Evolutionary conservation across 495 filamentous ascomycete genomes (phyloP).

Genomic region (Evernia prunastri): DNA sequence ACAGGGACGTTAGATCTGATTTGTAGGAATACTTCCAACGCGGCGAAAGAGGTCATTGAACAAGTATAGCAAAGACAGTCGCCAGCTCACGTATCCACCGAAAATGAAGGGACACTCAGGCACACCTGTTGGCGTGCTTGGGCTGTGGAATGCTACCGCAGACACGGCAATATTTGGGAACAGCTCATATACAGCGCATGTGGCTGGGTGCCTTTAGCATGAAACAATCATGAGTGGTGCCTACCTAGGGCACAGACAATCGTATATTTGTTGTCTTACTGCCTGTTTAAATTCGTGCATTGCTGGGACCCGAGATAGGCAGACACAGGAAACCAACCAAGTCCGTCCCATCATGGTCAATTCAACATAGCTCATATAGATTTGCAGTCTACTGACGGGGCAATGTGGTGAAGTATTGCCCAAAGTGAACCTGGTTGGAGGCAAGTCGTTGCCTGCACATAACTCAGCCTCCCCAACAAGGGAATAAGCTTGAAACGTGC

Average conservation of each 20-base stretch:
- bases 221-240: background rate
- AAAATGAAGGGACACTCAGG: background rate
- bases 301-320: background rate
- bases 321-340: background rate
- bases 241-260: background rate
- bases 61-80: background rate
- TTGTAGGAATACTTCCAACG: background rate
- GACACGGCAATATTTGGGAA: background rate
- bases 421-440: background rate
- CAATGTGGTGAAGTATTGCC: background rate
- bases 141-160: background rate
- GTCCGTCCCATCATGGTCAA: background rate
- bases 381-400: background rate
- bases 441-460: background rate
- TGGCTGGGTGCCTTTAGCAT: background rate
- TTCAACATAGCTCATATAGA: background rate
- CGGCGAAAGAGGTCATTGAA: background rate
- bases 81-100: background rate
- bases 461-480: slow-evolving; percentile 15
- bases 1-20: background rate
- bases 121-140: background rate
- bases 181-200: background rate
- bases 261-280: background rate
- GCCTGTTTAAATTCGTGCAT: background rate
- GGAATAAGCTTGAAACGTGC: slow-evolving; percentile 14